These are phyloP conservation scores for Beauveria australis DNA, from an alignment of 2,329 filamentous ascomycete genomes.

Conservation along the genomic window DNA sequence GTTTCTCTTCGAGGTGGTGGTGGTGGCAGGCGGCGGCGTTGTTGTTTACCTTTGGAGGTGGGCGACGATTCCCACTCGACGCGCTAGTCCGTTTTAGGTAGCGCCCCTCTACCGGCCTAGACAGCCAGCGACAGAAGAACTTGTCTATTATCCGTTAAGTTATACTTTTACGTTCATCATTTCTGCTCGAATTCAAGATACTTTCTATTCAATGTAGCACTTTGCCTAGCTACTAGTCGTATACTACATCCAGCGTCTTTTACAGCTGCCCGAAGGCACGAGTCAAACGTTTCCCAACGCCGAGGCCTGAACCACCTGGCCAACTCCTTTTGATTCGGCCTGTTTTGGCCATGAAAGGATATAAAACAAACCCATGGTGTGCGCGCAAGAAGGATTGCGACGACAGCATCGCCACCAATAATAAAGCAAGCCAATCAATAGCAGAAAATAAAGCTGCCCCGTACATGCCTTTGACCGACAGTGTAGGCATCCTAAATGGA, in stretches of 20 bases:
- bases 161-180: too few species aligned
- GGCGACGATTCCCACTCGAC: not conserved
- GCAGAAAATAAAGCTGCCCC: not conserved
- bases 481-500: not conserved
- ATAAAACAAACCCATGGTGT: not conserved
- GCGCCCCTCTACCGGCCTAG: not conserved
- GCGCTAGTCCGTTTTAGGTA: constrained; percentile 6
- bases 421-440: not conserved
- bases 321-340: constrained; percentile 9
- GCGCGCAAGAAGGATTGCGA: not conserved
- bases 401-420: not conserved
- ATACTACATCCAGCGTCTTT: not conserved
- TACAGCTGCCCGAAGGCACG: not conserved
- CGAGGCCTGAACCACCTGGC: not conserved
- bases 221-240: constrained; percentile 13
- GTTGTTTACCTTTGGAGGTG: constrained; percentile 11
- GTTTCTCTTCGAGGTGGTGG: not conserved
- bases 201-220: constrained; percentile 11
- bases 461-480: not conserved
- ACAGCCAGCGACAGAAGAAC: not conserved
- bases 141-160: not conserved
- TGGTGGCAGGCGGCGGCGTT: constrained; percentile 5
- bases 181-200: not conserved
- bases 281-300: constrained; percentile 5
- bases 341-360: not conserved